These are phyloP conservation scores for Solanum arcanum DNA, from an alignment of 257 asterid species.

Conservation along the genomic window DNA sequence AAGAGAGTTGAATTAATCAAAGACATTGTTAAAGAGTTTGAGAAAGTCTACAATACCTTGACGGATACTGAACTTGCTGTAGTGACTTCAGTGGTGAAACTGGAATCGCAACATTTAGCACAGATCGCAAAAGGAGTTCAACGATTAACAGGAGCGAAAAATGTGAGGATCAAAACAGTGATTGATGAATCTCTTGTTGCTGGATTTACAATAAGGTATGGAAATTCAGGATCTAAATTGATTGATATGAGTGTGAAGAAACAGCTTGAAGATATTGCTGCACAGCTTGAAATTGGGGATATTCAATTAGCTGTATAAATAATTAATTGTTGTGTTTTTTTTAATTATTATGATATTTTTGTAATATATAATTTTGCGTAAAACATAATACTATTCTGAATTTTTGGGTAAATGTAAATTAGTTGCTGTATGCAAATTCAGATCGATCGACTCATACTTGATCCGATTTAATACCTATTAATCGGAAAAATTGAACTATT, in stretches of 20 bases:
- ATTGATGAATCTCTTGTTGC: constrained; percentile 72
- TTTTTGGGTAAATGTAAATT: not conserved
- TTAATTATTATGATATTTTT: not conserved
- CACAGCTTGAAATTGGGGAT: constrained; percentile 63
- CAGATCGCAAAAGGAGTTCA: constrained; percentile 80
- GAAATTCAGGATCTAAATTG: constrained; percentile 59
- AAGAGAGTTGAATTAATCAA: constrained; percentile 40
- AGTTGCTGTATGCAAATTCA: not conserved
- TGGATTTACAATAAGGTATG: constrained; percentile 76
- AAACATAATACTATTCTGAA: not conserved
- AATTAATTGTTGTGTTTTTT: not conserved
- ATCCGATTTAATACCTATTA: not conserved
- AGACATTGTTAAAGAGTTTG: constrained; percentile 64
- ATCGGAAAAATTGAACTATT: too few species aligned
- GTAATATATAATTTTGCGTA: not conserved
- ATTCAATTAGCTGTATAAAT: constrained; percentile 39
- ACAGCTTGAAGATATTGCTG: constrained; percentile 73
- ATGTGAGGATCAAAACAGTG: constrained; percentile 58
- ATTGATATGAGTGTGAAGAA: constrained; percentile 89
- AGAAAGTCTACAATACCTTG: constrained; percentile 31
- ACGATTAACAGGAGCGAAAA: constrained; percentile 57
- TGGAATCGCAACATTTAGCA: constrained; percentile 67
- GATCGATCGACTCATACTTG: too few species aligned
- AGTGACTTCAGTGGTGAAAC: constrained; percentile 65
- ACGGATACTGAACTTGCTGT: constrained; percentile 67